A percentile compares a stretch with the other conserved stretches of the same genome.
These are phyloP conservation scores for Aspergillus sp. DNA, from an alignment of 2,329 filamentous ascomycete genomes.

Conservation along the genomic window DNA sequence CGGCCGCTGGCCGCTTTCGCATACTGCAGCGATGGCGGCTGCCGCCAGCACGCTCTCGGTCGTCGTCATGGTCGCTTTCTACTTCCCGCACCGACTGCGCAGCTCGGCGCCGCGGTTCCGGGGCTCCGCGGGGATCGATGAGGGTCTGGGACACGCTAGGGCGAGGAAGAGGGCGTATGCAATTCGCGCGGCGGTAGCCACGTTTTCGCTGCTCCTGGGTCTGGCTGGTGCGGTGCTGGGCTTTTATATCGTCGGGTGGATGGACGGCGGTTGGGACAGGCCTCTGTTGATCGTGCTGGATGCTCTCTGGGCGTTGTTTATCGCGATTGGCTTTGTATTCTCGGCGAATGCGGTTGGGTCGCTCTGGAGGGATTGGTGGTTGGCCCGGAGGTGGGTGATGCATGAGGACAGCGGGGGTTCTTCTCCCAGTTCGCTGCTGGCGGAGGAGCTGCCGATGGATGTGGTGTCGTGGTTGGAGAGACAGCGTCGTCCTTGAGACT, in stretches of 20 bases:
- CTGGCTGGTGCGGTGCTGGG: constrained; percentile 1
- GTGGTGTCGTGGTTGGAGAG: constrained; percentile 2
- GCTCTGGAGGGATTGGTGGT: constrained; percentile 4
- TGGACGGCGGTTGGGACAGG: background rate
- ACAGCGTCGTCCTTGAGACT: constrained; percentile 3
- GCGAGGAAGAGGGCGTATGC: background rate
- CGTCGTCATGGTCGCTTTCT: background rate
- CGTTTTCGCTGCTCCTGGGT: background rate
- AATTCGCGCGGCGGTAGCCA: constrained; percentile 1
- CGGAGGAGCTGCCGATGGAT: constrained; percentile 2
- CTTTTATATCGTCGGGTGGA: background rate
- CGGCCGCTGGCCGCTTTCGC: too few relatives aligned
- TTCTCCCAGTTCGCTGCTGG: background rate
- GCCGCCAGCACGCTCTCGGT: background rate
- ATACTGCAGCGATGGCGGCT: too few relatives aligned
- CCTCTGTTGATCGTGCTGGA: background rate
- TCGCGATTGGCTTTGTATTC: background rate
- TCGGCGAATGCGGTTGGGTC: constrained; percentile 1
- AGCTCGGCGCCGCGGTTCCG: background rate
- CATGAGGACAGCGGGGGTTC: background rate
- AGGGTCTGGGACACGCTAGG: too few relatives aligned
- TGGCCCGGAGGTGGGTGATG: background rate
- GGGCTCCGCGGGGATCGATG: background rate
- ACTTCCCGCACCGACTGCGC: background rate
- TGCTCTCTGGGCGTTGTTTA: background rate